A percentile compares a stretch with the other conserved stretches of the same genome.
Conservation (phyloP, 2,329 filamentous ascomycete species). For the Microdochium bolleyi region DNA sequence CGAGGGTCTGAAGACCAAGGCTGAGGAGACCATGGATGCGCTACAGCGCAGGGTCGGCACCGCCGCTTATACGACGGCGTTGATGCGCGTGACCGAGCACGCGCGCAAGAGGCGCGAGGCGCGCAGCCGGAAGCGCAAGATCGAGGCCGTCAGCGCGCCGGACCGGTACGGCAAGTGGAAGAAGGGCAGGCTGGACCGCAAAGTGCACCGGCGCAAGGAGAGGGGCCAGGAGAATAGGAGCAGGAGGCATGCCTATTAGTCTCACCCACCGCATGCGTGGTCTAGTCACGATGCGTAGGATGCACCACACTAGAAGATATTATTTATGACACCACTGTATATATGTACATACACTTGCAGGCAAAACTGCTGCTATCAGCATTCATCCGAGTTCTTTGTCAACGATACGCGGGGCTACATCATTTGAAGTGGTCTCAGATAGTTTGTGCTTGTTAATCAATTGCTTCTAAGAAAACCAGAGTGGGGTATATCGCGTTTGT, state of each 20-base stretch:
- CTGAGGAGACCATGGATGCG: slow-evolving; percentile 70
- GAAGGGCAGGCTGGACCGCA: slow-evolving; percentile 75
- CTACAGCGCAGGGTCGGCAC: slow-evolving; percentile 82
- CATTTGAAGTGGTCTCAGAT: too few species aligned
- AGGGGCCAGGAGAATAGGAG: slow-evolving; percentile 66
- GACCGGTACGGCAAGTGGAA: slow-evolving; percentile 74
- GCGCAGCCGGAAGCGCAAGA: slow-evolving; percentile 75
- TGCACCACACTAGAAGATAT: too few species aligned
- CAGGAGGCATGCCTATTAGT: slow-evolving; percentile 60
- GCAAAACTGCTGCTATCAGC: too few species aligned
- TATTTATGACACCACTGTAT: too few species aligned
- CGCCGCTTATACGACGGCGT: slow-evolving; percentile 64
- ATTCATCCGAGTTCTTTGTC: too few species aligned
- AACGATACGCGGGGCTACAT: too few species aligned
- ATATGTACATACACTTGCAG: too few species aligned
- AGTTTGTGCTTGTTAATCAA: too few species aligned
- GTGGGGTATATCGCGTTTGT: too few species aligned
- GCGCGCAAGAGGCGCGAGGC: slow-evolving; percentile 67
- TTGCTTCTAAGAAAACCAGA: too few species aligned
- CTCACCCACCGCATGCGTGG: not conserved
- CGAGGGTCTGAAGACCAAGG: slow-evolving; percentile 62
- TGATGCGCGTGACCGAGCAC: slow-evolving; percentile 64
- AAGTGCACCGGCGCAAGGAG: slow-evolving; percentile 75
- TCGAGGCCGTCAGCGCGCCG: slow-evolving; percentile 77
- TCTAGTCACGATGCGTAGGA: too few species aligned